Evolutionary conservation across 441 rosid genomes (phyloP).

Genomic region (Monsonia emarginata): DNA sequence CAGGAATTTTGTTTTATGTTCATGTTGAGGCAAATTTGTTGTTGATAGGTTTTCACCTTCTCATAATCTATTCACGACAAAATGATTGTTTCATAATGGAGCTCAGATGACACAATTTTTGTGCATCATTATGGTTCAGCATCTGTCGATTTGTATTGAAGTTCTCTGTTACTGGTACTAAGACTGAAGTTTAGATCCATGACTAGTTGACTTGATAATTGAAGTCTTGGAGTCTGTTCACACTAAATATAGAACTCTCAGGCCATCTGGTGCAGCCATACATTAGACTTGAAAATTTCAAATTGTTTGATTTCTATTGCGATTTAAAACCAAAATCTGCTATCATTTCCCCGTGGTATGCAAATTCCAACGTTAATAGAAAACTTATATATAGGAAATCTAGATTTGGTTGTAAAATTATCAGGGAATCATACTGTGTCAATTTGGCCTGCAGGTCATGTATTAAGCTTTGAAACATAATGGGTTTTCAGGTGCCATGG

Average conservation of each 20-base stretch:
- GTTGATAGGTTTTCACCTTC: neutral
- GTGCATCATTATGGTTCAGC: neutral
- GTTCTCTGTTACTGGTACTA: neutral
- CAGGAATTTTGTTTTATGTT: neutral
- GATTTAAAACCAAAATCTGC: neutral
- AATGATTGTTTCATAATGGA: neutral
- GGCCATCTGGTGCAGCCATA: neutral
- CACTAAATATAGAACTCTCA: neutral
- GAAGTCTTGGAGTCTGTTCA: neutral
- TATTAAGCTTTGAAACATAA: constrained; percentile 15
- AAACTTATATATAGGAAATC: neutral
- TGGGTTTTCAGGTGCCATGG: constrained; percentile 72
- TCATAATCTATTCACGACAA: neutral
- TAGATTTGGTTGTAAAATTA: neutral
- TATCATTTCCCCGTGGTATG: neutral
- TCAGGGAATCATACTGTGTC: neutral
- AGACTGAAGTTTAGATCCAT: neutral
- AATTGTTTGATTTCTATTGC: neutral
- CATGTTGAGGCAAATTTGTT: neutral
- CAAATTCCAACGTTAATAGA: neutral
- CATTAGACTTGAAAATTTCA: neutral
- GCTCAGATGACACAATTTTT: neutral
- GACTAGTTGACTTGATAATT: neutral
- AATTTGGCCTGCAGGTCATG: neutral
- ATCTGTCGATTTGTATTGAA: neutral